phyloP scores from a whole-genome alignment of 306 rosid species.

The Coriaria nepalensis region DNA sequence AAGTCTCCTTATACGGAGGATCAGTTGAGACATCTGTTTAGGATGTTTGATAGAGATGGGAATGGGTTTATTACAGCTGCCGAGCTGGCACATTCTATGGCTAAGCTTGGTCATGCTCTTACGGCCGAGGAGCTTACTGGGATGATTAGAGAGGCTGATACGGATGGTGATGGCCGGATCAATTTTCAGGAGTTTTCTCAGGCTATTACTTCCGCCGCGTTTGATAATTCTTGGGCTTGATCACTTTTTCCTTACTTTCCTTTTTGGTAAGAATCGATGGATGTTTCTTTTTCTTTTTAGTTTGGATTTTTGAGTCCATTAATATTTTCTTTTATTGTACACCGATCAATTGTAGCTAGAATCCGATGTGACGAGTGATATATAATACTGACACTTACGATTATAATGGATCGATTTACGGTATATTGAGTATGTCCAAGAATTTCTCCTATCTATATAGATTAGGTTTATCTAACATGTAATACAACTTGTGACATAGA shows the following conservation, averaged over 20 bases:
- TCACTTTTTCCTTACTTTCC: neutral
- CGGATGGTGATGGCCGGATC: slow-evolving; percentile 76
- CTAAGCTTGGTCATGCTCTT: slow-evolving; percentile 66
- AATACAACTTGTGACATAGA: no score
- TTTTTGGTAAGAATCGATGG: no score
- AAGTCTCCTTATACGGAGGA: slow-evolving; percentile 77
- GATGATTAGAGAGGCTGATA: slow-evolving; percentile 85
- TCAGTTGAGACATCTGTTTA: slow-evolving; percentile 50
- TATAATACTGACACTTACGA: no score
- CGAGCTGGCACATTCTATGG: slow-evolving; percentile 94
- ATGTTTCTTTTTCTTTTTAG: no score
- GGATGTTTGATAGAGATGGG: slow-evolving; percentile 72
- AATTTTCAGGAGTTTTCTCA: slow-evolving; percentile 57
- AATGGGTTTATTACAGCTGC: slow-evolving; percentile 84
- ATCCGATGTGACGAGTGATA: no score
- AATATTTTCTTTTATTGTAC: no score
- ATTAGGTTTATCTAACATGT: no score
- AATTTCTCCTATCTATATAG: no score
- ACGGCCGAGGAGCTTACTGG: slow-evolving; percentile 80
- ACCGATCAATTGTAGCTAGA: no score
- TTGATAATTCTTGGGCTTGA: slow-evolving; percentile 78
- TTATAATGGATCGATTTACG: no score
- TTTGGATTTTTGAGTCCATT: no score
- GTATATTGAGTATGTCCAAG: no score
- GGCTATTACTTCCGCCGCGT: slow-evolving; percentile 80